Evolutionary conservation across 192 early-diverging fungal genomes (phyloP).

Genomic region (Gorgonomyces haynaldii): DNA sequence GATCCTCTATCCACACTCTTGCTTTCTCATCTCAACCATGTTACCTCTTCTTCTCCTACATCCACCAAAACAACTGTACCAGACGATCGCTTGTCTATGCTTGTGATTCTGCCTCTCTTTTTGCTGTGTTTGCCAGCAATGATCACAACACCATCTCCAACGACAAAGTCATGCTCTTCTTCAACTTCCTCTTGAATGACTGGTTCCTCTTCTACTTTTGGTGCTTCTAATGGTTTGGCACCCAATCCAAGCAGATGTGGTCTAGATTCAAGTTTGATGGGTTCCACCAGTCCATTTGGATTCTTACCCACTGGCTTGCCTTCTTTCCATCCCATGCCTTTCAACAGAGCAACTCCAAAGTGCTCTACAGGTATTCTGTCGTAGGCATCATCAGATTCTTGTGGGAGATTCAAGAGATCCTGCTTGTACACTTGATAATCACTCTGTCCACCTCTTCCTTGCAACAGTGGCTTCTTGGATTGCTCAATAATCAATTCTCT

Average conservation of each 20-base stretch:
- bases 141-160: conserved; percentile 8
- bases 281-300: conserved; percentile 22
- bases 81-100: conserved; percentile 10
- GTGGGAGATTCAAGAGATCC: too few relatives aligned
- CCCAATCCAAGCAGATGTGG: conserved; percentile 74
- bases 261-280: conserved; percentile 33
- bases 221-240: conserved; percentile 46
- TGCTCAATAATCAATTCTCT: too few relatives aligned
- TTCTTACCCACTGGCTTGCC: conserved; percentile 45
- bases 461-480: too few relatives aligned
- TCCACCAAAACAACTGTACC: conserved; percentile 14
- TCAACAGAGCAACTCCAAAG: conserved; percentile 75
- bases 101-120: conserved; percentile 5
- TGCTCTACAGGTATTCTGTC: conserved; percentile 75
- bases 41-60: conserved; percentile 14
- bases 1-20: conserved; percentile 18
- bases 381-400: conserved; percentile 74
- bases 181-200: neutral
- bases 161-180: neutral
- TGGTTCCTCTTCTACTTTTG: conserved; percentile 29
- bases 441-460: too few relatives aligned
- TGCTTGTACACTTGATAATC: too few relatives aligned
- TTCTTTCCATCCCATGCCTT: conserved; percentile 85
- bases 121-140: conserved; percentile 12
- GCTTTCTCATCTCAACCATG: conserved; percentile 5